These are phyloP conservation scores for Aspergillus eucalypticola DNA, from an alignment of 2,329 filamentous ascomycete genomes.

Conservation along the genomic window DNA sequence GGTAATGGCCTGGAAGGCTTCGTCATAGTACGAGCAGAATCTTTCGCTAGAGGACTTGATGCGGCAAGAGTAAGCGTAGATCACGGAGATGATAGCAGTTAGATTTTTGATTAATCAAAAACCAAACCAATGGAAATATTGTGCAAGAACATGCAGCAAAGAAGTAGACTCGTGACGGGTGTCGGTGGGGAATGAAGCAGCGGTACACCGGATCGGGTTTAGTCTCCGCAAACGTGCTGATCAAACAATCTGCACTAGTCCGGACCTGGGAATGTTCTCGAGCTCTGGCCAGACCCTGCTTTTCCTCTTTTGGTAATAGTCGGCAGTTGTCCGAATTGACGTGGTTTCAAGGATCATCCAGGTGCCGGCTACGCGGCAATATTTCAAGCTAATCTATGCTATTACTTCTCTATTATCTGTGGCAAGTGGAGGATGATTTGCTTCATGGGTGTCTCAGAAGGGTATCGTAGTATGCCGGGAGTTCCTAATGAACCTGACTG, in stretches of 20 bases:
- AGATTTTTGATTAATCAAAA: not conserved
- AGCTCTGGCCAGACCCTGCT: not conserved
- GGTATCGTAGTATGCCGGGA: no score
- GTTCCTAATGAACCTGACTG: no score
- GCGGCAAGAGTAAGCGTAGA: not conserved
- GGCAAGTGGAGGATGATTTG: no score
- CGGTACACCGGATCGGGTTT: not conserved
- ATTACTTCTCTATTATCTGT: no score
- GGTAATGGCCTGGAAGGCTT: not conserved
- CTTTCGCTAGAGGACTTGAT: not conserved
- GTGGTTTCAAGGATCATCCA: not conserved
- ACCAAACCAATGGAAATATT: not conserved
- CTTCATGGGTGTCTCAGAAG: no score
- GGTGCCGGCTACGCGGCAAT: no score
- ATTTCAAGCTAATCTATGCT: not conserved
- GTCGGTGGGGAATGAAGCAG: not conserved
- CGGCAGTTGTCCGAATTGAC: not conserved
- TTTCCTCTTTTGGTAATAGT: not conserved
- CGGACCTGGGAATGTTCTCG: not conserved
- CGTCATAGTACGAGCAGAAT: not conserved
- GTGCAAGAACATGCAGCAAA: not conserved
- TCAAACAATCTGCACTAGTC: not conserved
- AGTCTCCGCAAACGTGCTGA: not conserved
- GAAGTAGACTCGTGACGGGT: not conserved
- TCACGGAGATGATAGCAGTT: not conserved